These are phyloP conservation scores for Elongisporangium prolatum DNA, from an alignment of 352 stramenopile genomes.

Conservation along the genomic window DNA sequence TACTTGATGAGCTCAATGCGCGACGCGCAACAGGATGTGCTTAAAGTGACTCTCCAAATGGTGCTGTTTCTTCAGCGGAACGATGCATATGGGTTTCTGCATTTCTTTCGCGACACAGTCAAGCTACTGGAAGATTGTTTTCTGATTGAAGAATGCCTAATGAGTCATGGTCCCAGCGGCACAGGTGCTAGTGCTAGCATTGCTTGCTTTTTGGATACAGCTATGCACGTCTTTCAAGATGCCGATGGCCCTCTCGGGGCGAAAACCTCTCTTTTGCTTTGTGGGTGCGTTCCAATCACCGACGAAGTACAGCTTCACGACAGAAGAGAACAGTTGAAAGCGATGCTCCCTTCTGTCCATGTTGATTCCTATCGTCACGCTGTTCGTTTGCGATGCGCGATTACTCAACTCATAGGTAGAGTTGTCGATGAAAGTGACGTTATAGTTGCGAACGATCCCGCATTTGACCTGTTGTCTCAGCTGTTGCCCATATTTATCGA, in stretches of 20 bases:
- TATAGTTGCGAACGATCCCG: slow-evolving; percentile 24
- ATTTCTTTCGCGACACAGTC: slow-evolving; percentile 60
- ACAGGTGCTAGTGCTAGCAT: slow-evolving; percentile 13
- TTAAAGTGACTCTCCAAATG: slow-evolving; percentile 47
- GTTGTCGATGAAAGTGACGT: slow-evolving; percentile 26
- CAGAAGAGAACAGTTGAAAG: slow-evolving; percentile 39
- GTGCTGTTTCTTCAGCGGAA: slow-evolving; percentile 44
- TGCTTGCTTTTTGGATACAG: slow-evolving; percentile 47
- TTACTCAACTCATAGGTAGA: slow-evolving; percentile 23
- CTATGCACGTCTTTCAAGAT: slow-evolving; percentile 62
- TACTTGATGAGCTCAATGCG: slow-evolving; percentile 38
- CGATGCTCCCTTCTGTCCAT: slow-evolving; percentile 40
- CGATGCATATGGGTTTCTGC: slow-evolving; percentile 53
- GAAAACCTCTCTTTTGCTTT: slow-evolving; percentile 26
- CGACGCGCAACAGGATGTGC: slow-evolving; percentile 35
- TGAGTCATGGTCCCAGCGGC: not conserved
- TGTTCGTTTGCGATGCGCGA: slow-evolving; percentile 27
- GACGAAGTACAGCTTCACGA: slow-evolving; percentile 20
- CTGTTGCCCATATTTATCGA: slow-evolving; percentile 30
- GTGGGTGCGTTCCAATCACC: slow-evolving; percentile 38
- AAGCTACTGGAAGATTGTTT: slow-evolving; percentile 50
- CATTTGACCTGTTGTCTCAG: slow-evolving; percentile 30
- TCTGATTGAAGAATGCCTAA: slow-evolving; percentile 44
- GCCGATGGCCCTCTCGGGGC: slow-evolving; percentile 40
- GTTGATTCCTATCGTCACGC: slow-evolving; percentile 32